A percentile compares a stretch with the other conserved stretches of the same genome.
phyloP scores from a whole-genome alignment of 345 rosid genomes.

The Eucalyptus tenuipes region DNA sequence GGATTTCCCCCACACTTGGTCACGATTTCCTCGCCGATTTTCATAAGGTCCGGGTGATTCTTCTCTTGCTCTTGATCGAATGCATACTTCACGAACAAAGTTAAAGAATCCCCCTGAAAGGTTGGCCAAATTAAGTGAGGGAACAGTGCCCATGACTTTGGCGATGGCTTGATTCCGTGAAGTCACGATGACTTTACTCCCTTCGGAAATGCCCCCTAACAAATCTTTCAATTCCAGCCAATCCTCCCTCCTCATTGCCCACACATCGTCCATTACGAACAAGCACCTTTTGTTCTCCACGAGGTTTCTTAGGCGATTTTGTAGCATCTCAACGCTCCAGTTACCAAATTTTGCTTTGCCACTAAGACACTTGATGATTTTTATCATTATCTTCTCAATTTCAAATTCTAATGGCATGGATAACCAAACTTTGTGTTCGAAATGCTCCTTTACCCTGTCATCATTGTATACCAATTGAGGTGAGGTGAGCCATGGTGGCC shows the following conservation, averaged over 20 bases:
- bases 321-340: fast-evolving
- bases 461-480: slow-evolving; percentile 1
- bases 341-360: fast-evolving
- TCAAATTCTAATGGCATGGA: not conserved
- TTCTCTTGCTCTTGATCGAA: not conserved
- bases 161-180: not conserved
- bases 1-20: slow-evolving; percentile 18
- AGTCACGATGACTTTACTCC: slow-evolving; percentile 3
- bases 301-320: fast-evolving
- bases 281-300: not conserved
- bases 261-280: slow-evolving; percentile 1
- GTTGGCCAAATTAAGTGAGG: not conserved
- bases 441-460: not conserved
- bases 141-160: not conserved
- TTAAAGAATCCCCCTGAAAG: not conserved
- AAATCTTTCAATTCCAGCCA: not conserved
- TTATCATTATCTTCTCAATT: fast-evolving
- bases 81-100: slow-evolving; percentile 1
- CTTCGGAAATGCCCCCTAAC: not conserved
- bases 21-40: slow-evolving; percentile 7
- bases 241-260: not conserved
- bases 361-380: fast-evolving
- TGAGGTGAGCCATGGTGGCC: too few species aligned
- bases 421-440: not conserved
- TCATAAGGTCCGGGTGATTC: not conserved